phyloP scores from a whole-genome alignment of 2,329 filamentous ascomycete species.

The Diaporthe humulicola region DNA sequence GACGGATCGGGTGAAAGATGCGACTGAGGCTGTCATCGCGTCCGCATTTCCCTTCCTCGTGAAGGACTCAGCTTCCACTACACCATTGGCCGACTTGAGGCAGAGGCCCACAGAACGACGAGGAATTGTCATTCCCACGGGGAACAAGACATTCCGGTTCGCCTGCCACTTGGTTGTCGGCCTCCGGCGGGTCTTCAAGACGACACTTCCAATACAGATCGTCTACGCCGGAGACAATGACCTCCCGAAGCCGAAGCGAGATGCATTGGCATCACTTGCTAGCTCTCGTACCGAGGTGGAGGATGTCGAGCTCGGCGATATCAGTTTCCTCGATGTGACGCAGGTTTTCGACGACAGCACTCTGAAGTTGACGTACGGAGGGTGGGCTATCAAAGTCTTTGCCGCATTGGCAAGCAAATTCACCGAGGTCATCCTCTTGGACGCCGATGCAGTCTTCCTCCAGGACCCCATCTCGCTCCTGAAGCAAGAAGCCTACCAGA shows the following conservation, averaged over 20 bases:
- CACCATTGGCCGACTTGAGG: constrained; percentile 42
- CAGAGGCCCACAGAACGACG: constrained; percentile 40
- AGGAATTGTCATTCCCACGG: constrained; percentile 54
- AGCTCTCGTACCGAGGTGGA: constrained; percentile 18
- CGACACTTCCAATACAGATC: constrained; percentile 51
- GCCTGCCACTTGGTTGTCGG: constrained; percentile 53
- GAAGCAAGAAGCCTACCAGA: constrained; percentile 47
- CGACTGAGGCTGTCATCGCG: constrained; percentile 38
- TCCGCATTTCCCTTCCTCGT: constrained; percentile 47
- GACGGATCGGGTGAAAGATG: neutral
- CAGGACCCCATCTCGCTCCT: constrained; percentile 52
- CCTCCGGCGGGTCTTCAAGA: constrained; percentile 48
- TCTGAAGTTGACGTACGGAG: constrained; percentile 47
- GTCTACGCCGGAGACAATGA: constrained; percentile 54
- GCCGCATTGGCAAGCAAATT: constrained; percentile 53
- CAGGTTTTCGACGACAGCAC: constrained; percentile 50
- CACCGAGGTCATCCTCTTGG: constrained; percentile 54
- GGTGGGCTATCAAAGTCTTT: constrained; percentile 58
- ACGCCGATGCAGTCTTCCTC: constrained; percentile 56
- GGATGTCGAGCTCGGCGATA: constrained; percentile 36
- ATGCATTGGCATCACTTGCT: constrained; percentile 41
- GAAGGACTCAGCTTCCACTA: constrained; percentile 24
- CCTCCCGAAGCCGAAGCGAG: constrained; percentile 45
- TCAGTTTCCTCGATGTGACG: constrained; percentile 51
- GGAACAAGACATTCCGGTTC: constrained; percentile 49